These are phyloP conservation scores for Cyberlindnera xylosilytica DNA, from an alignment of 805 yeast species.

Conservation along the genomic window DNA sequence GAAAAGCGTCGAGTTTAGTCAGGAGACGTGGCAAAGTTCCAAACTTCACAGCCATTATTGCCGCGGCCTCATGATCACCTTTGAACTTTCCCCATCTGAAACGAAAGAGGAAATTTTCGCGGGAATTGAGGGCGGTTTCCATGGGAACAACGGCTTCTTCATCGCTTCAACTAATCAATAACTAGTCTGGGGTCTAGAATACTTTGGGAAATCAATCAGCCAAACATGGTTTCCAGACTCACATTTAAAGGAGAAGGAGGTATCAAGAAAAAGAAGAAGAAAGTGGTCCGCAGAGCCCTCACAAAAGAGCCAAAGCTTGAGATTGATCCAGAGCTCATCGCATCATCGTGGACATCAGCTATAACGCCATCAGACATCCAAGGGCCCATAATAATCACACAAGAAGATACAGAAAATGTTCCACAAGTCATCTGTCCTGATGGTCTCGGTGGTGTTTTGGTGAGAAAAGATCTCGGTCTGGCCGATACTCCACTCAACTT, in stretches of 20 bases:
- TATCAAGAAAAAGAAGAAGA: slow-evolving; percentile 16
- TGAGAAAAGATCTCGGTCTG: background rate
- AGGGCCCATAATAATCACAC: slow-evolving; percentile 32
- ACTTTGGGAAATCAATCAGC: too few species aligned
- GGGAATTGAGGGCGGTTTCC: too few species aligned
- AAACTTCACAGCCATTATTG: too few species aligned
- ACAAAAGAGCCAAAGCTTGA: slow-evolving; percentile 2
- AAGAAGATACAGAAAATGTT: too few species aligned
- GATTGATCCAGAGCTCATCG: slow-evolving; percentile 7
- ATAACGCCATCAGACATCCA: slow-evolving; percentile 24
- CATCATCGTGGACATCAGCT: slow-evolving; percentile 29
- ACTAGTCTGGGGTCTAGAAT: too few species aligned
- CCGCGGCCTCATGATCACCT: too few species aligned
- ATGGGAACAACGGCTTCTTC: too few species aligned
- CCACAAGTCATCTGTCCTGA: slow-evolving; percentile 5
- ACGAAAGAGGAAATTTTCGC: too few species aligned
- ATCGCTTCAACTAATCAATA: too few species aligned
- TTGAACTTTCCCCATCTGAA: too few species aligned
- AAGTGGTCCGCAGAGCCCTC: background rate
- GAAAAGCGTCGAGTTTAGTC: too few species aligned
- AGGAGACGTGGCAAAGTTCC: too few species aligned
- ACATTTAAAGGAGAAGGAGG: slow-evolving; percentile 36
- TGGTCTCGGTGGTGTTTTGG: slow-evolving; percentile 2
- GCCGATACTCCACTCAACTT: slow-evolving; percentile 8
- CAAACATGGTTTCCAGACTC: slow-evolving; percentile 34